Evolutionary conservation across 2,329 filamentous ascomycete species (phyloP), one percentile per base, ranked within the genome.

Genomic region (Tolypocladium ophioglossoides): DNA sequence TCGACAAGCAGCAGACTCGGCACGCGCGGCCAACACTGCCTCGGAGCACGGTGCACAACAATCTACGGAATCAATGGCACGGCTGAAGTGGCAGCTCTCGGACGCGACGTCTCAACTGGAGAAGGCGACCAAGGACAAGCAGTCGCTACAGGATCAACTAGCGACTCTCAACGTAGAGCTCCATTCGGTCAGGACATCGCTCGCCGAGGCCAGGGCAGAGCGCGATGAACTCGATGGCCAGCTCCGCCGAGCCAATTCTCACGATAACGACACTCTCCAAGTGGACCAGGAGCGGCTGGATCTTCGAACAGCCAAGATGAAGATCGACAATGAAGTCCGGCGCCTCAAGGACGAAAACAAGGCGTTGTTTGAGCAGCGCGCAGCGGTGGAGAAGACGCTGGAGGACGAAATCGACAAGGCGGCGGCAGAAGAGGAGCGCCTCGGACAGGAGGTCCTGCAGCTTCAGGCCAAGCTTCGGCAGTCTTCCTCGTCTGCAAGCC

Each of bases 261-360:
- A 79, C 53, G 80, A 79, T 50, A 78, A 78, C 53, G 80, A 84
- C 55, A 80, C 77, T 1, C 78, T 82, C 60, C 78, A 78, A 14
- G 66, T 86, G 48, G 85, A 89, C 59, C 80, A 84, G 57, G 86
- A 89, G 63, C 83, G 85, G 58, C 71, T 86, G 48, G 84, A 89
- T 53, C 72, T 89, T 27, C 82, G 84, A 20, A 82, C 83, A 32
- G 72, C 80, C n/a, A 86, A 85, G 64, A 72, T 83, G 57, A 85
- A 83, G 62, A 75, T 88, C 20, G 86, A 89, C 58, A 78, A 74
- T 56, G 86, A 89, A 62, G 73, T 87, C 18, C 80, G 82, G 44
- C 76, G 83, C 14, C 71, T 88, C 18, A 80, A 75, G 52, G 82
- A 86, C 10, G 85, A 89, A 64, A 85, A 83, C 61, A 76, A 74